Evolutionary conservation across 257 asterid species (phyloP).

Genomic region (Solanum pennellii): DNA sequence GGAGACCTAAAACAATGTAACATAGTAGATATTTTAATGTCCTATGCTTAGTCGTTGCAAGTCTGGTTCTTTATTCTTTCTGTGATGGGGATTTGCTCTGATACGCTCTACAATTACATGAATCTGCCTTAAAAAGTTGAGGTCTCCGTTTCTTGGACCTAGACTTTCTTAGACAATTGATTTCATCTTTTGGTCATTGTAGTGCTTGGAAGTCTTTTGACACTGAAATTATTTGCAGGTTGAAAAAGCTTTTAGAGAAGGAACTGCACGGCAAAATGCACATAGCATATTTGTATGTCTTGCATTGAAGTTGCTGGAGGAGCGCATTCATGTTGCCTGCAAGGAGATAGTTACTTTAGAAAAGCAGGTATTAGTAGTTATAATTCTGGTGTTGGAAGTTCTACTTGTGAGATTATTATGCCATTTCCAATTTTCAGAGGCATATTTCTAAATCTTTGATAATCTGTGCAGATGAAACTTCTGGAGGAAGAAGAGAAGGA

Average conservation of each 20-base stretch:
- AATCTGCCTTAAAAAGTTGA: not conserved
- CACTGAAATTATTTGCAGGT: conserved; percentile 37
- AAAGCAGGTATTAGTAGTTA: conserved; percentile 54
- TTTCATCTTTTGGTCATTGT: not conserved
- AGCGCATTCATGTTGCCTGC: conserved; percentile 88
- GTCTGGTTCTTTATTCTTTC: not conserved
- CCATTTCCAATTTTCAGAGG: conserved; percentile 1
- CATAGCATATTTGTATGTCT: conserved; percentile 95
- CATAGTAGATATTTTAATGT: not conserved
- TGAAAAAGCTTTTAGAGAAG: conserved; percentile 98
- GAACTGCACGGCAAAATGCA: conserved; percentile 98
- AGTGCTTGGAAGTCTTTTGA: not conserved
- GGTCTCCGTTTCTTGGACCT: not conserved
- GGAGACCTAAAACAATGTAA: not conserved
- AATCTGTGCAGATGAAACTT: conserved; percentile 61
- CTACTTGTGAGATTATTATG: not conserved
- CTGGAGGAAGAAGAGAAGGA: conserved; percentile 99
- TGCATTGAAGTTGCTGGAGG: conserved; percentile 80
- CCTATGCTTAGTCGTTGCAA: not conserved
- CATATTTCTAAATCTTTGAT: conserved; percentile 8
- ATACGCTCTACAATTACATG: not conserved
- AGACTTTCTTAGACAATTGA: not conserved
- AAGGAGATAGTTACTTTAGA: conserved; percentile 87
- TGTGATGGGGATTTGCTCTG: not conserved
- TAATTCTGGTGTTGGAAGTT: not conserved